Conservation (phyloP, 106 monocot species). For the Alisma plantagoaquatica region DNA sequence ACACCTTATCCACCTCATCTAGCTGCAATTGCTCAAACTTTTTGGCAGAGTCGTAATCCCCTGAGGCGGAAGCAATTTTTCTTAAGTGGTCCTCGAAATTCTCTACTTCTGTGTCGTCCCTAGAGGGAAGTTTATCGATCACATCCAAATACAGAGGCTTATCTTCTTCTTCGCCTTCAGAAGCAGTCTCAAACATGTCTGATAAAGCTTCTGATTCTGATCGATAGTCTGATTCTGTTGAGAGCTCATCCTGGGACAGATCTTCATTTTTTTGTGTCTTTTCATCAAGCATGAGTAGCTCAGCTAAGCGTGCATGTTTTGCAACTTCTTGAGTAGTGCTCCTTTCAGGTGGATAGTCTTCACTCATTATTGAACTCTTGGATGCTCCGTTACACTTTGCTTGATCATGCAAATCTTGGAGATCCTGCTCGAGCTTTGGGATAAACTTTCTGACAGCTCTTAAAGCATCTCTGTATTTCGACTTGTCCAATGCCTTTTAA, state of each 20-base stretch:
- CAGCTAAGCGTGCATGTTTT: background rate
- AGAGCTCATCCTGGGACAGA: constrained; percentile 14
- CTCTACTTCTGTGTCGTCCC: constrained; percentile 21
- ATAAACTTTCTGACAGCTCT: constrained; percentile 59
- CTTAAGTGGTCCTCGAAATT: constrained; percentile 57
- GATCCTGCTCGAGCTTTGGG: constrained; percentile 74
- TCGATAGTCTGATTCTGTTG: constrained; percentile 12
- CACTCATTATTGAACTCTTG: background rate
- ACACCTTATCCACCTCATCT: constrained; percentile 84
- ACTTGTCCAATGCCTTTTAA: constrained; percentile 98
- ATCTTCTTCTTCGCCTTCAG: constrained; percentile 36
- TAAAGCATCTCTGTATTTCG: constrained; percentile 75
- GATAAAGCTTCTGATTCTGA: constrained; percentile 86
- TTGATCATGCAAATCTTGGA: constrained; percentile 38
- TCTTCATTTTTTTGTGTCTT: constrained; percentile 5
- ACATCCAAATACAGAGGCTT: constrained; percentile 60
- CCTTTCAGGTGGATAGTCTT: constrained; percentile 11
- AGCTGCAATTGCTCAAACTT: constrained; percentile 40
- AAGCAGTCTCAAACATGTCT: constrained; percentile 87
- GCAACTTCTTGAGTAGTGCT: constrained; percentile 1
- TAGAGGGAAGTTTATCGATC: constrained; percentile 47
- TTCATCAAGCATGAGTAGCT: constrained; percentile 15
- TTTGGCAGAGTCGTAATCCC: constrained; percentile 16
- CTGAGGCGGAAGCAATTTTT: constrained; percentile 34
- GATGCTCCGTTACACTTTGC: constrained; percentile 30